phyloP scores from a whole-genome alignment of 345 rosid genomes.

The Citrus sp. region DNA sequence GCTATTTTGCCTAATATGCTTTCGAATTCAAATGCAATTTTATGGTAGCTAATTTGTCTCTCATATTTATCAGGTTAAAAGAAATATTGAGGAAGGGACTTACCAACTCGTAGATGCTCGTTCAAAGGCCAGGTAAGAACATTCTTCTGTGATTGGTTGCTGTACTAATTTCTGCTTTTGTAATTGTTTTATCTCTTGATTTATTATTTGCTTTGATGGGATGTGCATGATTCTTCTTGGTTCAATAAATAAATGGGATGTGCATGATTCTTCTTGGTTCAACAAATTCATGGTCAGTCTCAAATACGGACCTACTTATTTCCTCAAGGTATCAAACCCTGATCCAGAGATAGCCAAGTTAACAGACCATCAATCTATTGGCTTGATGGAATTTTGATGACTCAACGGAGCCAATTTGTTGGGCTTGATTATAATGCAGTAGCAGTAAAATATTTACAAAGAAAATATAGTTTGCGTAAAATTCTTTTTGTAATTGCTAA shows the following conservation, averaged over 20 bases:
- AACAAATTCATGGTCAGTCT: neutral
- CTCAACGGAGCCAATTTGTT: neutral
- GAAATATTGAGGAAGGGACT: slow-evolving; percentile 39
- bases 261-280: neutral
- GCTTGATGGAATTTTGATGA: neutral
- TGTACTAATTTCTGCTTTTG: neutral
- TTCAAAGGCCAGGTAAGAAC: slow-evolving; percentile 70
- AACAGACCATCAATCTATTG: neutral
- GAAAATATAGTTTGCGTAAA: neutral
- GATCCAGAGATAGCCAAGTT: neutral
- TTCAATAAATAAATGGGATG: no score
- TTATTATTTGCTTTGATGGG: neutral
- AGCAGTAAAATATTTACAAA: neutral
- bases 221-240: no score
- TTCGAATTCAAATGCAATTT: neutral
- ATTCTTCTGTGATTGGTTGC: neutral
- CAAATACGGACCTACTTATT: neutral
- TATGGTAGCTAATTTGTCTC: neutral
- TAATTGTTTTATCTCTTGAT: neutral
- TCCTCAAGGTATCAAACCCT: neutral
- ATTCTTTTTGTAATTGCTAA: neutral
- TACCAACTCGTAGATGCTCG: slow-evolving; percentile 79
- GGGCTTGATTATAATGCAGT: neutral
- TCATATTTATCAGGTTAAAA: slow-evolving; percentile 51
- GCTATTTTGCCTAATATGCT: neutral